Evolutionary conservation across 495 filamentous ascomycete species (phyloP), one percentile per base, ranked within the genome.

Genomic region (Aspergillus bridgeri): DNA sequence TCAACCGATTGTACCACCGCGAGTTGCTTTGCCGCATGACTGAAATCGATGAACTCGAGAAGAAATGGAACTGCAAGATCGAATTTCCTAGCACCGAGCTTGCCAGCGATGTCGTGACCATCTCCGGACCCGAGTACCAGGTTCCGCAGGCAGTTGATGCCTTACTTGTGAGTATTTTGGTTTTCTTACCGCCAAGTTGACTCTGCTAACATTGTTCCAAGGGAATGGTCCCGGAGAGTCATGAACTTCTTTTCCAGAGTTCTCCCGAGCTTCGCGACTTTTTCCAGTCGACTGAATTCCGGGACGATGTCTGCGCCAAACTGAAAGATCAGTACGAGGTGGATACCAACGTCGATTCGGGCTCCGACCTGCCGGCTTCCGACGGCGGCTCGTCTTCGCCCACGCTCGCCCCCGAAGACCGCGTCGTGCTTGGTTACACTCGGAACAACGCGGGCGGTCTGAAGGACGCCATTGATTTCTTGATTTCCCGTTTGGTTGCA

Each of bases 11-110:
- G 51, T 95, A 96, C 66, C 94, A 99, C 73, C 89, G 95, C 66
- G 89, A 95, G 70, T 84, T 99, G 45, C 86, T 97, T 67, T 80
- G 88, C 56, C 90, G 91, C 48, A 88, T 97, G 61, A 72, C 81
- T 33, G 87, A 96, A 67, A 89, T 99, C 54, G 93, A 98, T 59
- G 91, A 92, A 64, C 81, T 98, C 21, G 95, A 98, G 78, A 92
- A 93, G 80, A 95, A 93, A 70, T 97, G 90, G 90, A 96, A 96
- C 69, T 97, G 94, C 85, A 96, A 96, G 77, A 90, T 98, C 65
- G 86, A 89, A 60, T 98, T 98, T 69, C 95, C 94, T 11, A 96
- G 91, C 73, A 97, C 94, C 18, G 94, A 99, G 71, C 87, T 91
- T 73, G 95, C 94, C 24, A 98, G 92, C 69, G 95, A 99, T 72